phyloP scores from a whole-genome alignment of 495 filamentous ascomycete genomes.

The Podospora didyma region DNA sequence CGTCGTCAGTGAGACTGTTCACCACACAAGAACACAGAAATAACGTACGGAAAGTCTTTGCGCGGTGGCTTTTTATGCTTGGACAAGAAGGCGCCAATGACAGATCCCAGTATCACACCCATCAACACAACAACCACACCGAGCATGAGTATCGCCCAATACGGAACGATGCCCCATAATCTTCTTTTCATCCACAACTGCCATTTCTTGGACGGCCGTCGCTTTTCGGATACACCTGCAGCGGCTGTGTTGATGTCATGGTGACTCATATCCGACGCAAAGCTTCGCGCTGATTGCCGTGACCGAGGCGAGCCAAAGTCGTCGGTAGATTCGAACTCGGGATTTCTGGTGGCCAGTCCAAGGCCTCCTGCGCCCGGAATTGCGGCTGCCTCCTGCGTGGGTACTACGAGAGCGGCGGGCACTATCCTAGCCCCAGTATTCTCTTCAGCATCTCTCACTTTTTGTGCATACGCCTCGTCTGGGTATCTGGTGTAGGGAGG shows the following conservation, averaged over 20 bases:
- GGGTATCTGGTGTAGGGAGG: slow-evolving; percentile 69
- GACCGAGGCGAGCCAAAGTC: slow-evolving; percentile 51
- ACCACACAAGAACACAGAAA: background rate
- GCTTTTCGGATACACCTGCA: slow-evolving; percentile 39
- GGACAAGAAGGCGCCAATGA: slow-evolving; percentile 36
- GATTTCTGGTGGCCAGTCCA: slow-evolving; percentile 50
- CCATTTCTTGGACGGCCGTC: slow-evolving; percentile 46
- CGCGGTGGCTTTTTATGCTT: slow-evolving; percentile 23
- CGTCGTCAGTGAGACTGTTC: slow-evolving; percentile 18
- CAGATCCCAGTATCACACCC: slow-evolving; percentile 59
- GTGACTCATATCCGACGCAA: slow-evolving; percentile 40
- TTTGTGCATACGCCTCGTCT: slow-evolving; percentile 20
- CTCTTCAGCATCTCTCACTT: slow-evolving; percentile 13
- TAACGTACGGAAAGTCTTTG: slow-evolving; percentile 27
- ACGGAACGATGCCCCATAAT: slow-evolving; percentile 60
- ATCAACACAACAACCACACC: slow-evolving; percentile 52
- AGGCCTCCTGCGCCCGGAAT: slow-evolving; percentile 49
- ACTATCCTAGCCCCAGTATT: slow-evolving; percentile 12
- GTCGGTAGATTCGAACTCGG: slow-evolving; percentile 52
- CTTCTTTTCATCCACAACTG: slow-evolving; percentile 52
- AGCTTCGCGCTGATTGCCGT: slow-evolving; percentile 47
- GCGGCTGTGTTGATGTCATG: slow-evolving; percentile 39
- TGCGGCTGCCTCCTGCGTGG: slow-evolving; percentile 5
- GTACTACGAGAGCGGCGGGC: slow-evolving; percentile 1
- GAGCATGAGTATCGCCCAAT: slow-evolving; percentile 63